Percentiles rank a stretch among this genome's conserved stretches.
Evolutionary conservation across 495 filamentous ascomycete genomes (phyloP).

Genomic region (Hypoxylon perforatum): DNA sequence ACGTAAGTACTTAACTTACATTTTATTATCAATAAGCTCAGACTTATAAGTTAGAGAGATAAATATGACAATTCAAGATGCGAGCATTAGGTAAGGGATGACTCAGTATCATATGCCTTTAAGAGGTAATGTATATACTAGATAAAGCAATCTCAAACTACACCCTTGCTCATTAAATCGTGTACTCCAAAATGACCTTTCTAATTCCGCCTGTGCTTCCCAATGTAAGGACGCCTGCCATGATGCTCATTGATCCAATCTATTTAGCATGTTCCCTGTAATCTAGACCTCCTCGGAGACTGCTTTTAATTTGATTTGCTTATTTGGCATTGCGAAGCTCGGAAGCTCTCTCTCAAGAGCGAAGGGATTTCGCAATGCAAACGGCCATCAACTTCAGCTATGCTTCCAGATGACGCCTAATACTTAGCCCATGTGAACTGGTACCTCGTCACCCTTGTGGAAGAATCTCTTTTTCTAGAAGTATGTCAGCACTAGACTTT

Average conservation of each 20-base stretch:
- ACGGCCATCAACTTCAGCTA: not conserved
- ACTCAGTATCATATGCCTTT: too few species aligned
- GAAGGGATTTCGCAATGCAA: not conserved
- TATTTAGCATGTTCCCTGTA: not conserved
- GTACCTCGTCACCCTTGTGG: not conserved
- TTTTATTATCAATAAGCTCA: too few species aligned
- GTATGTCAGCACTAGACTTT: not conserved
- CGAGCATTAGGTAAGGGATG: too few species aligned
- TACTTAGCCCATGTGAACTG: not conserved
- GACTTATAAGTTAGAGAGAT: too few species aligned
- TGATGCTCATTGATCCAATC: not conserved
- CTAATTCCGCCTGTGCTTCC: too few species aligned
- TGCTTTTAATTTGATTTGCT: not conserved
- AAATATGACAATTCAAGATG: too few species aligned
- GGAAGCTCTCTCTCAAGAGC: not conserved
- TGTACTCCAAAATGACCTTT: too few species aligned
- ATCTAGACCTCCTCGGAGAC: not conserved
- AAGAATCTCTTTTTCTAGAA: slow-evolving; percentile 1
- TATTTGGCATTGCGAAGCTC: not conserved
- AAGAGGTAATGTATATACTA: too few species aligned
- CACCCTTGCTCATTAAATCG: too few species aligned
- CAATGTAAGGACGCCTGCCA: not conserved
- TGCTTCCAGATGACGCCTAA: not conserved
- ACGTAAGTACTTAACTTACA: too few species aligned
- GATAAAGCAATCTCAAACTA: too few species aligned